Evolutionary conservation across 108 stramenopile genomes (phyloP).

Genomic region (Epipyxis sp.): DNA sequence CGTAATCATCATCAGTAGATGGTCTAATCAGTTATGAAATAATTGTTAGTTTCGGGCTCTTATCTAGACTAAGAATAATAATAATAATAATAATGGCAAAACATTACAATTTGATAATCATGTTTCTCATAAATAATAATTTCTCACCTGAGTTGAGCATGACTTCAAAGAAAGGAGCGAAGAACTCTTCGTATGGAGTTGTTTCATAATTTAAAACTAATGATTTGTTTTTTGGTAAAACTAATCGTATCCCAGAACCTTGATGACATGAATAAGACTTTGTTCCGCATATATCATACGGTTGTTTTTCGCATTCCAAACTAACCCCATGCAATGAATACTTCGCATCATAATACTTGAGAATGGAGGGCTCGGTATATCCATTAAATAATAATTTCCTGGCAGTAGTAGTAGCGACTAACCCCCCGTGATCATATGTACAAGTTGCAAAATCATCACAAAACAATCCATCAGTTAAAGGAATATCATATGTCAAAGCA

Average conservation of each 20-base stretch:
- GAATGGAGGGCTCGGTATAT: background rate
- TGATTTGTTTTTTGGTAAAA: background rate
- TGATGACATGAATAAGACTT: constrained; percentile 16
- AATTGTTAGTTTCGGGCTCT: no score
- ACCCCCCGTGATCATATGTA: background rate
- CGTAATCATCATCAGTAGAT: no score
- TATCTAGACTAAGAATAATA: no score
- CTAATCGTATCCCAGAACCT: background rate
- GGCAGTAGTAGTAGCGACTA: background rate
- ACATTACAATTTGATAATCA: no score
- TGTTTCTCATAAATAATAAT: no score
- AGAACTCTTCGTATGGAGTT: constrained; percentile 4
- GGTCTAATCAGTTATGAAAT: no score
- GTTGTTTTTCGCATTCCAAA: constrained; percentile 19
- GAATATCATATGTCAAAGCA: background rate
- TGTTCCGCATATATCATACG: constrained; percentile 22
- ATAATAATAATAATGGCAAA: no score
- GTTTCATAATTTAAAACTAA: background rate
- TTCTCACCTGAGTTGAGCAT: background rate
- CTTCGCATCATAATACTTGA: background rate
- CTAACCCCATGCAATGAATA: background rate
- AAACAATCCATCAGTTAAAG: background rate
- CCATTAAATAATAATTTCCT: constrained; percentile 20
- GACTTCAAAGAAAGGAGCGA: background rate
- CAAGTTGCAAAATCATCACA: background rate